Base-by-base conservation (phyloP, 106 monocot species). In the Apostasia ramifera region DNA sequence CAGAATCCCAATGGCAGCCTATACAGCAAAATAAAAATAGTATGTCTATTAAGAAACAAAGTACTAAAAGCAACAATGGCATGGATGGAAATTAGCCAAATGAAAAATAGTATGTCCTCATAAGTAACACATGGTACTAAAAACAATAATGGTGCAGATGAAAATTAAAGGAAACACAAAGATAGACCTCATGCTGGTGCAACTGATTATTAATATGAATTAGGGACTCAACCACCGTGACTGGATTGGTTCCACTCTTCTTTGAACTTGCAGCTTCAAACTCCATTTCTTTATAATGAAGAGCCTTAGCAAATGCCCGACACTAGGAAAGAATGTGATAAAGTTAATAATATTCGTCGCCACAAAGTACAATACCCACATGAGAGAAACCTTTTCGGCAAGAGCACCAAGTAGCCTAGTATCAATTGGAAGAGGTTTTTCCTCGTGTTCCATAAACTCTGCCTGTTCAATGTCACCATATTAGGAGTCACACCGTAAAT, bases 251-350 rank as follows among this genome's bases (percentile, higher is more conserved):
- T 69, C 93, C 93, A 87, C 82, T 93, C 58, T 87, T 92, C 68
- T 84, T 98, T n/a, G 93, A 87, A 50, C 86, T 82, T 60, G 87
- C 90, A 73, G 85, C 98, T 83, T 98, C 92, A 78, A 98, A 98
- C 61, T 98, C 98, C 93, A 98, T 98, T 88, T 98, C 98, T 71
- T 98, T 98, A 76, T 98, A 98, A 77, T 98, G 98, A 58, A 98
- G 93, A 1, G 98, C 98, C 74, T 98, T 98, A 38, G 98, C 90
- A 85, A 87, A 98, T 74, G 98, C 98, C 53, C 93, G 93, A 70
- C 98, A 98, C 93, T 98, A 69, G 26, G 77, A 4, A 61, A n/a
- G 46, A 76, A 56, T 41, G 43, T 44, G 3, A 59, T 6, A 52
- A 52, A 52, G 10, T 52, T 6, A 52, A 52, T 74, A 58, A 68